These are phyloP conservation scores for Phytophthora kernoviae DNA, from an alignment of 352 stramenopile genomes.

Conservation along the genomic window DNA sequence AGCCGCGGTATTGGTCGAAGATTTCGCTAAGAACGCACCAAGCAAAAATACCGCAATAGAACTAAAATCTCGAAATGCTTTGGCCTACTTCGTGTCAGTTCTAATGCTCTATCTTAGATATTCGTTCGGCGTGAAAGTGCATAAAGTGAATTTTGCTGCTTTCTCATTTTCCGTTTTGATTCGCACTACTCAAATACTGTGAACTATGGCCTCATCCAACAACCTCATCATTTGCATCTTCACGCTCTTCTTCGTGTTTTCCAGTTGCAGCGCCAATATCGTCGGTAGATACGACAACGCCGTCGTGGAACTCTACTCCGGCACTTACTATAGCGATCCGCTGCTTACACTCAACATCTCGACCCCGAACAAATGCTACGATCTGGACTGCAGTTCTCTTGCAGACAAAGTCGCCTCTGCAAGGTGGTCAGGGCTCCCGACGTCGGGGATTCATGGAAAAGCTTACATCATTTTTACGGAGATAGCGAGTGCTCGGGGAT, in stretches of 20 bases:
- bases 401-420: conserved; percentile 26
- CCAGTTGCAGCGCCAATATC: neutral
- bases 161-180: conserved; percentile 19
- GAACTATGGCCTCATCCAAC: neutral
- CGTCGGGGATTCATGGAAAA: conserved; percentile 15
- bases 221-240: neutral
- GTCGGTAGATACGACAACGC: conserved; percentile 13
- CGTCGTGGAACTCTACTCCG: conserved; percentile 22
- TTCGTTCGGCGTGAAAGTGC: too few relatives aligned
- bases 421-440: conserved; percentile 21
- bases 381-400: conserved; percentile 21
- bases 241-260: neutral
- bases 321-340: conserved; percentile 13
- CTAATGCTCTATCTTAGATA: neutral
- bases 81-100: too few relatives aligned
- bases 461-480: conserved; percentile 33
- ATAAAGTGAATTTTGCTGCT: too few relatives aligned
- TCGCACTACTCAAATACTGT: neutral
- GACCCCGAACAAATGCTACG: conserved; percentile 30
- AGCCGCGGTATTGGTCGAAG: neutral
- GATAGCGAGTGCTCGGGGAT: conserved; percentile 15
- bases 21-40: neutral
- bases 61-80: too few relatives aligned
- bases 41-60: too few relatives aligned
- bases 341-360: conserved; percentile 21